Percentiles rank a stretch among this genome's conserved stretches.
These are phyloP conservation scores for Cydonia oblonga DNA, from an alignment of 331 rosid species.

Conservation along the genomic window DNA sequence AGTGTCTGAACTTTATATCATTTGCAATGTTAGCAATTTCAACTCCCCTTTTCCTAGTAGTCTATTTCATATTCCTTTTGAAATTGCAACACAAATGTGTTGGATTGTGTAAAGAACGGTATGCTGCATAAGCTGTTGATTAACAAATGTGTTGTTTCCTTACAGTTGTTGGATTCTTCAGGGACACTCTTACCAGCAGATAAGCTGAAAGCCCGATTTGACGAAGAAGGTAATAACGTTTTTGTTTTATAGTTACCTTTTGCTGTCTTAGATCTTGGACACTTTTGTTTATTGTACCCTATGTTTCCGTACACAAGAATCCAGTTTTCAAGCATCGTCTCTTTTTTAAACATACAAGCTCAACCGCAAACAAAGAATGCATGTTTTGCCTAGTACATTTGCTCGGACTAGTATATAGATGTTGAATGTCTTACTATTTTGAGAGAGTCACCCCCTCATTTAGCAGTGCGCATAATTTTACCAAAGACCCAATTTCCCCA, in stretches of 20 bases:
- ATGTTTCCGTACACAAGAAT: too few species aligned
- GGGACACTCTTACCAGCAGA: slow-evolving; percentile 54
- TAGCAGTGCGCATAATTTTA: too few species aligned
- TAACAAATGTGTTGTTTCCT: slow-evolving; percentile 2
- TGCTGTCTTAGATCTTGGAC: neutral
- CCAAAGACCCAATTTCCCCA: too few species aligned
- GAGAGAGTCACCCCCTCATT: too few species aligned
- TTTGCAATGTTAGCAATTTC: too few species aligned
- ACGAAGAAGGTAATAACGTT: slow-evolving; percentile 47
- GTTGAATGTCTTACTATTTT: too few species aligned
- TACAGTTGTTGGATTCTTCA: slow-evolving; percentile 78
- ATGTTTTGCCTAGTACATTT: too few species aligned
- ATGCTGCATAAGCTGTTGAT: neutral
- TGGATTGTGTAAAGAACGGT: neutral
- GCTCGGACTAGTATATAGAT: too few species aligned
- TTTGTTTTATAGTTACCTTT: neutral
- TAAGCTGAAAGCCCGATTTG: slow-evolving; percentile 62
- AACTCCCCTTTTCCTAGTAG: too few species aligned
- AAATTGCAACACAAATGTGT: neutral
- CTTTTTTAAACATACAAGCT: neutral
- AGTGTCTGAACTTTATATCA: too few species aligned
- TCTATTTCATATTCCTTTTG: neutral
- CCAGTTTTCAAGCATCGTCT: neutral
- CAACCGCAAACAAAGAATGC: neutral
- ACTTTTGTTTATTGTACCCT: neutral